Evolutionary conservation across 1,284 basidiomycete genomes (phyloP).

Genomic region (Takashimella tepidaria): DNA sequence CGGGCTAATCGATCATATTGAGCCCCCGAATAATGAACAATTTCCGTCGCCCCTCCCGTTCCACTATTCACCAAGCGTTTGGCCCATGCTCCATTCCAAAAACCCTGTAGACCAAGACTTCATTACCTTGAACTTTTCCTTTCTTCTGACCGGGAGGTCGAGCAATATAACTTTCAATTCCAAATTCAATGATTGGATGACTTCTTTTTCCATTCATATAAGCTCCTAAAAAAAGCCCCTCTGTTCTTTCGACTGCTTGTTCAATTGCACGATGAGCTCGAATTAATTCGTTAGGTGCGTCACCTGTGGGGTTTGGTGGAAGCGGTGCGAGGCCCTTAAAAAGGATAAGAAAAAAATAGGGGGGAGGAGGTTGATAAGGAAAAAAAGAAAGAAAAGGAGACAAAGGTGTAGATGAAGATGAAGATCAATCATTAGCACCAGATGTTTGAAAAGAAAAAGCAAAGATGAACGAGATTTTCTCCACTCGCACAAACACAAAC

Average conservation of each 20-base stretch:
- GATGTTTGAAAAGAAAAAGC: no score
- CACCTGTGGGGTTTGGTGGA: no score
- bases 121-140: neutral
- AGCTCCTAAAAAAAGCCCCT: neutral
- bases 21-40: no score
- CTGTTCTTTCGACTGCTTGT: neutral
- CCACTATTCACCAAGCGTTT: neutral
- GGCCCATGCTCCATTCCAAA: slow-evolving; percentile 14
- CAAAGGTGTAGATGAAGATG: no score
- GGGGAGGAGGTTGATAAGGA: neutral
- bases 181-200: neutral
- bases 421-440: no score
- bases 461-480: no score
- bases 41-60: no score
- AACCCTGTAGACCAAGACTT: slow-evolving; percentile 12
- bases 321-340: no score
- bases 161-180: neutral
- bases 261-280: neutral
- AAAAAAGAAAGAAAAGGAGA: neutral
- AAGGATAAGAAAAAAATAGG: neutral
- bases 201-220: neutral
- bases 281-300: neutral
- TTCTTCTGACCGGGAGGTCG: neutral
- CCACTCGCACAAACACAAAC: neutral
- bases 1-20: no score